A percentile compares a stretch with the other conserved stretches of the same genome.
phyloP scores from a whole-genome alignment of 768 basidiomycete species.

The Leccinum subtestaceum region DNA sequence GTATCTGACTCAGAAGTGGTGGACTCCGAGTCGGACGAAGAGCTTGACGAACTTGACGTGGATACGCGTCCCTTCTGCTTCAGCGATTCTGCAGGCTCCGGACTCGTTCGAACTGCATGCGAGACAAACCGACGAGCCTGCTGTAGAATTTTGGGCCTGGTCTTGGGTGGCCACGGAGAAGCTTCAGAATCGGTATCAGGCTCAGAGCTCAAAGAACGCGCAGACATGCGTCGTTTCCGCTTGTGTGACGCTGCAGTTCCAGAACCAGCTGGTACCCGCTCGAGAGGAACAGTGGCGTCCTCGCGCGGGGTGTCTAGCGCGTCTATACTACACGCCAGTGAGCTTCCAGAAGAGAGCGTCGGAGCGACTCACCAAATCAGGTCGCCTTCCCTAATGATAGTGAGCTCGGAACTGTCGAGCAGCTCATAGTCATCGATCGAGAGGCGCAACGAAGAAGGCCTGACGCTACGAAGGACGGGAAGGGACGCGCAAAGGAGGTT shows the following conservation, averaged over 20 bases:
- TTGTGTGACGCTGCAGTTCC: constrained; percentile 9
- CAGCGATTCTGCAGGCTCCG: neutral
- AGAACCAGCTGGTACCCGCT: neutral
- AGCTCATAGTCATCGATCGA: constrained; percentile 31
- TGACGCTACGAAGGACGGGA: constrained; percentile 1
- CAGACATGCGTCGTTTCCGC: constrained; percentile 26
- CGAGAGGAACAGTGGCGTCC: neutral
- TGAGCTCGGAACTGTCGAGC: constrained; percentile 27
- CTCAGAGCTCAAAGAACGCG: constrained; percentile 19
- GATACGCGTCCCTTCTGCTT: constrained; percentile 28
- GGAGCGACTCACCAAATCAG: constrained; percentile 22
- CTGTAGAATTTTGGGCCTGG: neutral
- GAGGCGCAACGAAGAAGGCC: constrained; percentile 12
- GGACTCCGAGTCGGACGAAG: constrained; percentile 24
- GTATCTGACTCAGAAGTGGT: constrained; percentile 24
- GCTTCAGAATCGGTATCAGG: constrained; percentile 24
- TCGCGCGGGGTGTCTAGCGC: neutral
- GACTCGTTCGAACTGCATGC: neutral
- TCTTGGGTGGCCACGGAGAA: neutral
- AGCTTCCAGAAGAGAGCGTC: neutral
- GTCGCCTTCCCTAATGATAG: constrained; percentile 28
- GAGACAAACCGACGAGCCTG: neutral
- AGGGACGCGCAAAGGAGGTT: constrained; percentile 16
- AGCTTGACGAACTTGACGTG: constrained; percentile 15
- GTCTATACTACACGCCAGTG: constrained; percentile 20